Conservation (phyloP, 2,329 filamentous ascomycete species). For the Monosporascus sp. region DNA sequence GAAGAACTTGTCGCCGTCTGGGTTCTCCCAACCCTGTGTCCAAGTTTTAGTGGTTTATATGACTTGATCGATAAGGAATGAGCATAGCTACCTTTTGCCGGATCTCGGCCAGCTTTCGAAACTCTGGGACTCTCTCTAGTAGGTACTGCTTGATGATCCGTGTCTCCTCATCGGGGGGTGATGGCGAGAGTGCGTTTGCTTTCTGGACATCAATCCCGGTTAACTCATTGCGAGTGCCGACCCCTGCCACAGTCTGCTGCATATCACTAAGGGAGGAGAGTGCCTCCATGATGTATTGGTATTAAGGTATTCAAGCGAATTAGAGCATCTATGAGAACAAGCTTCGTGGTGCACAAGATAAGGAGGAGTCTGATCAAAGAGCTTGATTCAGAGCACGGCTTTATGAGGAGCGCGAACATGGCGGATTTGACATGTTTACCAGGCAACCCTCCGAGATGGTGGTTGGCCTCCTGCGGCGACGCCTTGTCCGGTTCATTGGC, state of each 20-base stretch:
- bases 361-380: no score
- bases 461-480: neutral
- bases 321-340: no score
- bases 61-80: neutral
- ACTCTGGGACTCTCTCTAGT: neutral
- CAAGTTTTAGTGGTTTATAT: no score
- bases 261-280: no score
- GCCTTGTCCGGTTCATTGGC: neutral
- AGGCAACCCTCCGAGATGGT: neutral
- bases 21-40: slow-evolving; percentile 39
- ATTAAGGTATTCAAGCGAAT: no score
- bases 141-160: neutral
- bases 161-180: neutral
- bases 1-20: slow-evolving; percentile 39
- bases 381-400: no score
- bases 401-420: no score
- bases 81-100: neutral
- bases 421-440: no score
- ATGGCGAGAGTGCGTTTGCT: neutral
- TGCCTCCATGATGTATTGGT: no score
- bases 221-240: no score
- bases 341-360: no score
- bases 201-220: neutral
- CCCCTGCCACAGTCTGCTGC: no score
- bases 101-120: neutral